Evolutionary conservation across 805 yeast genomes (phyloP).

Genomic region (Hanseniaspora thailandica): DNA sequence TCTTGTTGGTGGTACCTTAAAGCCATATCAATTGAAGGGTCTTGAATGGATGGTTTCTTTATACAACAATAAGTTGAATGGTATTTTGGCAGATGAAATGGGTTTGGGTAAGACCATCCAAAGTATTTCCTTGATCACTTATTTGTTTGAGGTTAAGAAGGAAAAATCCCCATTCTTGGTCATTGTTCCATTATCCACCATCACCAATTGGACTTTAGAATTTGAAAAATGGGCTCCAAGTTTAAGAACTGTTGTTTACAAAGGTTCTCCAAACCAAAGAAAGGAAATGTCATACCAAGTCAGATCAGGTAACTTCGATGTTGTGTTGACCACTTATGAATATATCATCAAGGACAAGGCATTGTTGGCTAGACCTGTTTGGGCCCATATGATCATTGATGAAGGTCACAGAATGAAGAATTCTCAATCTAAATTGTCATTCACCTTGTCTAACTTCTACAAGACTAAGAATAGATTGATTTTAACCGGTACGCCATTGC

Average conservation of each 20-base stretch:
- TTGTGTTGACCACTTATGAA: constrained; percentile 69
- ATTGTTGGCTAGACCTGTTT: constrained; percentile 51
- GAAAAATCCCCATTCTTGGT: constrained; percentile 61
- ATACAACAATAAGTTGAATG: constrained; percentile 87
- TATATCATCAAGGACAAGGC: constrained; percentile 71
- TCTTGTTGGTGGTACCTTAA: constrained; percentile 64
- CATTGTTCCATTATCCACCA: constrained; percentile 72
- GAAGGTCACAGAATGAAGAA: constrained; percentile 88
- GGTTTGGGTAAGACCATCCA: constrained; percentile 93
- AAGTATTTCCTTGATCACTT: constrained; percentile 63
- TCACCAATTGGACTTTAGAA: constrained; percentile 76
- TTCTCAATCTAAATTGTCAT: constrained; percentile 59
- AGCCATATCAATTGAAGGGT: constrained; percentile 82
- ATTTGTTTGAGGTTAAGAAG: constrained; percentile 55
- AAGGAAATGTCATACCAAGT: constrained; percentile 53
- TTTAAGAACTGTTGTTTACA: constrained; percentile 57
- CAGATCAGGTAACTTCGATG: constrained; percentile 59
- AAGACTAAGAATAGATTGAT: constrained; percentile 67
- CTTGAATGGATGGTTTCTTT: constrained; percentile 98
- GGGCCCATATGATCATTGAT: constrained; percentile 83
- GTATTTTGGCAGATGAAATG: constrained; percentile 98
- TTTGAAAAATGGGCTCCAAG: constrained; percentile 86
- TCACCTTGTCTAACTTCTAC: constrained; percentile 58
- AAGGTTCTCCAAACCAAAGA: constrained; percentile 67
- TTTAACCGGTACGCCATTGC: constrained; percentile 80